Percentiles rank a stretch among this genome's conserved stretches.
phyloP scores from a whole-genome alignment of 176 grass and related monocot species.

The Eragrostis nindensis region DNA sequence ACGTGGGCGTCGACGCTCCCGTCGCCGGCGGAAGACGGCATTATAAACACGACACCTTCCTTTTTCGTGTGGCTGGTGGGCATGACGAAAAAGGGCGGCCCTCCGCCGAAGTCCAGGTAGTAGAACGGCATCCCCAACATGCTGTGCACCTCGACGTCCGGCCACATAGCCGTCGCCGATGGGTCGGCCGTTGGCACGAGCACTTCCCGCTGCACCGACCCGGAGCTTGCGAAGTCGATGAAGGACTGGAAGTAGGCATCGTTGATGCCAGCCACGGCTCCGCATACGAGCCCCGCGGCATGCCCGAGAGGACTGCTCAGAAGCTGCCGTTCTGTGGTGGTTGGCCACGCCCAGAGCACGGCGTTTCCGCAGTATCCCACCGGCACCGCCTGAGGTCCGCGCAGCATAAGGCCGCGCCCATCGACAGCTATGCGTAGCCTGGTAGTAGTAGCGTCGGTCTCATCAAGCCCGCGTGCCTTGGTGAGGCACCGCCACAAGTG shows the following conservation, averaged over 20 bases:
- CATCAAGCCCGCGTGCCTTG: not conserved
- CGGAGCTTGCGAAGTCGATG: not conserved
- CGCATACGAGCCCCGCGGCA: not conserved
- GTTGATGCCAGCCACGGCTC: not conserved
- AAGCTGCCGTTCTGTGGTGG: not conserved
- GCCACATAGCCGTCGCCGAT: not conserved
- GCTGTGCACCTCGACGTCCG: not conserved
- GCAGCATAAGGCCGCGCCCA: not conserved
- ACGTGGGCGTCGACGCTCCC: no score
- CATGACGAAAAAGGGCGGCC: conserved; percentile 35
- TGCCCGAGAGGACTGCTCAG: not conserved
- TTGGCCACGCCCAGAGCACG: not conserved
- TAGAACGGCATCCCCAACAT: conserved; percentile 32
- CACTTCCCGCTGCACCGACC: not conserved
- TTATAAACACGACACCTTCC: no score
- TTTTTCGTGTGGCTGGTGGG: no score
- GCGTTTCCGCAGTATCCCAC: not conserved
- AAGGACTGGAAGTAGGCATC: not conserved
- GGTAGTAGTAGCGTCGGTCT: not conserved
- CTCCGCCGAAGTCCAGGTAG: conserved; percentile 38
- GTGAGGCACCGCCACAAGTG: conserved; percentile 1
- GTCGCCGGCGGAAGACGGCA: no score
- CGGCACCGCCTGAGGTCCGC: not conserved
- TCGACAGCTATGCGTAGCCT: not conserved
- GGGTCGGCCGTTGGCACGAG: not conserved